Base-by-base conservation (phyloP, 495 filamentous ascomycete species). In the Pyronema omphalodes region DNA sequence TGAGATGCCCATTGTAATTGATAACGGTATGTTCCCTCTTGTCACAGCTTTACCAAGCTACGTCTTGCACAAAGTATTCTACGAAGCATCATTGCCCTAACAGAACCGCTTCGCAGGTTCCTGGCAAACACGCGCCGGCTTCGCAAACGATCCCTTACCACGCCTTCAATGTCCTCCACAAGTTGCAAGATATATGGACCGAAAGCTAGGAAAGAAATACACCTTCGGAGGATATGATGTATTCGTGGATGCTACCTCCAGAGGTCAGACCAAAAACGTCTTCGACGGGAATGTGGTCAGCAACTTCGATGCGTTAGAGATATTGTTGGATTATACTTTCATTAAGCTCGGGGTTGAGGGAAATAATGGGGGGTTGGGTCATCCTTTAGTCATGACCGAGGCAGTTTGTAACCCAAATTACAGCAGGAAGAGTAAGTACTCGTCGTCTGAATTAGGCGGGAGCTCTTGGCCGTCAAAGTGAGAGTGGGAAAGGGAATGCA, bases 271-370 rank as follows among this genome's bases (percentile, higher is more conserved):
- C 36, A 80, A 86, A 58, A 84, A 86, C 68, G 82, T 86, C 0
- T 98, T 96, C 61, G 93, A 98, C 62, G 85, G 77, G 43, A 89
- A 87, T 53, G 82, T 98, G 33, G 80, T 96, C 44, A 86, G 83
- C 62, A 98, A 95, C 66, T 98, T 93, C 84, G 91, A 98, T 66
- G 87, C 86, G 12, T 83, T 94, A 78, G 91, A 98, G 66, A 85
- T 85, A 36, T 72, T 94, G 19, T 67, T 98, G 51, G 91, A 98
- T 66, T 91, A 94, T 62, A 71, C 87, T 29, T 96, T 98, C 67
- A 70, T 93, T 45, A 94, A 93, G 69, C 70, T 98, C 37, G 93
- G 91, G 9, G 73, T 95, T 51, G 84, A 93, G 53, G 83, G 81
- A 6, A 71, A 71, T 12, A 71, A 73, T 12, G 68, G 71, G 48